A percentile compares a stretch with the other conserved stretches of the same genome.
Evolutionary conservation across 139 green algal genomes (phyloP).

Genomic region (Chlorella sp.): DNA sequence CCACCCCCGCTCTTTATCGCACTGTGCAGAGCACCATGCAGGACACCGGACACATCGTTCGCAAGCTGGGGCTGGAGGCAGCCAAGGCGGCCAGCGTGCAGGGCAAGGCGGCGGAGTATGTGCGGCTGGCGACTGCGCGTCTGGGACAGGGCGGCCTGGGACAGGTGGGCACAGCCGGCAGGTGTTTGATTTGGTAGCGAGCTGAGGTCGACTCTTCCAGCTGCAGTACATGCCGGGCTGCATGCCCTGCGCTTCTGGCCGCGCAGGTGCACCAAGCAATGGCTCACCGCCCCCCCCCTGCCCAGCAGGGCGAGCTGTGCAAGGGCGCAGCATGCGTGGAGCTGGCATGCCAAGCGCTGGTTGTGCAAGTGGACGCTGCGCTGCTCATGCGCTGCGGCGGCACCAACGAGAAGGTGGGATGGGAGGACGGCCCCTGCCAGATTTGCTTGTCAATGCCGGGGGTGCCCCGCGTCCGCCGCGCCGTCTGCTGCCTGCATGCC

Average conservation of each 20-base stretch:
- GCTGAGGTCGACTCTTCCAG: too few relatives aligned
- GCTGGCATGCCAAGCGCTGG: conserved; percentile 35
- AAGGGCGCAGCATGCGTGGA: conserved; percentile 47
- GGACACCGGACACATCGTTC: background rate
- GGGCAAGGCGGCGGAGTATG: conserved; percentile 30
- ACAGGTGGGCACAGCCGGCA: background rate
- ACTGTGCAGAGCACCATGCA: too few relatives aligned
- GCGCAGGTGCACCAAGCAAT: too few relatives aligned
- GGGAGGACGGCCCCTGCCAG: too few relatives aligned
- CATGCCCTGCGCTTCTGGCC: too few relatives aligned
- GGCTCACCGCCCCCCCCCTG: too few relatives aligned
- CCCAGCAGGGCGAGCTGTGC: conserved; percentile 32
- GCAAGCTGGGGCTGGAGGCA: background rate
- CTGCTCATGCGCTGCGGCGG: conserved; percentile 11
- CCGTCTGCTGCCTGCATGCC: background rate
- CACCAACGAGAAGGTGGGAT: conserved; percentile 2
- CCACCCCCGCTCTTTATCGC: too few relatives aligned
- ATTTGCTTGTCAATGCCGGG: too few relatives aligned
- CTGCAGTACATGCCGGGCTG: background rate
- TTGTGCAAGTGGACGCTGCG: background rate
- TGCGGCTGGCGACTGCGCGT: background rate
- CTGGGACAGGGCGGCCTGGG: background rate
- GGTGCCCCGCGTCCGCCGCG: too few relatives aligned
- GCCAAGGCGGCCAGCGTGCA: background rate
- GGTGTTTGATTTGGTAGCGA: too few relatives aligned